These are phyloP conservation scores for Globisporangium solare DNA, from an alignment of 352 stramenopile genomes.

Conservation along the genomic window DNA sequence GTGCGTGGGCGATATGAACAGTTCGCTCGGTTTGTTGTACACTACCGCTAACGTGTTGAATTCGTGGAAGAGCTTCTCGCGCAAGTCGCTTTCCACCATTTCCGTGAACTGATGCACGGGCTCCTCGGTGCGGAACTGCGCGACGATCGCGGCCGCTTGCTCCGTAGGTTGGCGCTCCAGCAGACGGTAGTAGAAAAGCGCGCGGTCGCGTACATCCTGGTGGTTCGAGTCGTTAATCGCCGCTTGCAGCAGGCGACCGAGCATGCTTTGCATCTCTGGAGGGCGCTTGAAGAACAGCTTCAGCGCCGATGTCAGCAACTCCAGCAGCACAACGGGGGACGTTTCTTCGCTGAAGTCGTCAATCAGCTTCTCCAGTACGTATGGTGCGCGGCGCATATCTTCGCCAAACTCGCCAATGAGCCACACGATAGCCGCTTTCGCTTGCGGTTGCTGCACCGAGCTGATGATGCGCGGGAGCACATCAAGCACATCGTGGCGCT, in stretches of 20 bases:
- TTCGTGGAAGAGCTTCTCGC: slow-evolving; percentile 91
- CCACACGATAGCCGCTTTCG: slow-evolving; percentile 95
- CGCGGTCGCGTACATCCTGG: slow-evolving; percentile 96
- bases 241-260: slow-evolving; percentile 91
- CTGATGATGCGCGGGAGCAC: slow-evolving; percentile 73
- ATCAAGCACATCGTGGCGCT: slow-evolving; percentile 89
- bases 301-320: slow-evolving; percentile 93
- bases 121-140: slow-evolving; percentile 65
- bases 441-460: slow-evolving; percentile 67
- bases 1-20: slow-evolving; percentile 91
- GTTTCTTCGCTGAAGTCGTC: slow-evolving; percentile 91
- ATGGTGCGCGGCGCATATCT: slow-evolving; percentile 90
- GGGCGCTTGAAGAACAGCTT: slow-evolving; percentile 99
- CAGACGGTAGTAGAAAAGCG: slow-evolving; percentile 97
- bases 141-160: slow-evolving; percentile 87
- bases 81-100: slow-evolving; percentile 78
- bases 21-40: slow-evolving; percentile 94
- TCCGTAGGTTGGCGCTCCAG: slow-evolving; percentile 90
- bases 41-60: slow-evolving; percentile 98
- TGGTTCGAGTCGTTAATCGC: slow-evolving; percentile 95
- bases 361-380: slow-evolving; percentile 96
- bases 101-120: slow-evolving; percentile 85
- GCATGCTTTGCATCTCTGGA: slow-evolving; percentile 97
- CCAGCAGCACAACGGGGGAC: slow-evolving; percentile 87
- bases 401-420: slow-evolving; percentile 97